A percentile compares a stretch with the other conserved stretches of the same genome.
These are phyloP conservation scores for Hawksworthiomyces lignivorus DNA, from an alignment of 2,329 filamentous ascomycete genomes.

Conservation along the genomic window DNA sequence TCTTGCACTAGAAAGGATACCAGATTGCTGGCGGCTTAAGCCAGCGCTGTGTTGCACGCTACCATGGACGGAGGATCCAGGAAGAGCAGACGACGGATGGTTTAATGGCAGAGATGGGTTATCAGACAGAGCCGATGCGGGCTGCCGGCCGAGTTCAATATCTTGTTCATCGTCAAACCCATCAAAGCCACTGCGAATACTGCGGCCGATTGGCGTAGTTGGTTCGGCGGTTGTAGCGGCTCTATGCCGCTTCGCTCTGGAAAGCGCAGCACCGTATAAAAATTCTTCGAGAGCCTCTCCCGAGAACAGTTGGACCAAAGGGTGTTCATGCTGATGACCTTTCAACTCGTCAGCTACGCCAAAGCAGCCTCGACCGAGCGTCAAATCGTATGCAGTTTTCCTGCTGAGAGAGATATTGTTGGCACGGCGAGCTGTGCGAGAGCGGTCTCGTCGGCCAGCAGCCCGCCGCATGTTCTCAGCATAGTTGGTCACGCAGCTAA, in stretches of 20 bases:
- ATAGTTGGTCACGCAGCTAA: slow-evolving; percentile 13
- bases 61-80: slow-evolving; percentile 34
- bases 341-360: slow-evolving; percentile 9
- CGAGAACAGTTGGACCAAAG: slow-evolving; percentile 11
- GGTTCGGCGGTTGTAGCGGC: slow-evolving; percentile 2
- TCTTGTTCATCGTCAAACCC: slow-evolving; percentile 20
- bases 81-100: slow-evolving; percentile 37
- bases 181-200: background rate
- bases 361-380: slow-evolving; percentile 16
- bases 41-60: slow-evolving; percentile 16
- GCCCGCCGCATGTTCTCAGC: slow-evolving; percentile 13
- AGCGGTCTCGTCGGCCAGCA: slow-evolving; percentile 6
- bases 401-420: slow-evolving; percentile 2
- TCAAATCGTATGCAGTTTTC: slow-evolving; percentile 10
- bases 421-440: slow-evolving; percentile 5
- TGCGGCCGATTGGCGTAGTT: slow-evolving; percentile 9
- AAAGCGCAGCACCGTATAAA: slow-evolving; percentile 12
- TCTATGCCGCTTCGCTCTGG: slow-evolving; percentile 12
- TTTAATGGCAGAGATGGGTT: slow-evolving; percentile 46
- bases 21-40: slow-evolving; percentile 29
- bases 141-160: slow-evolving; percentile 62
- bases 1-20: slow-evolving; percentile 18
- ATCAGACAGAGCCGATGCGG: slow-evolving; percentile 58
- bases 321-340: slow-evolving; percentile 5
- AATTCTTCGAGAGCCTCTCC: slow-evolving; percentile 10